Base-by-base conservation (phyloP, 2,329 filamentous ascomycete species). In the Aspergillus sergii region DNA sequence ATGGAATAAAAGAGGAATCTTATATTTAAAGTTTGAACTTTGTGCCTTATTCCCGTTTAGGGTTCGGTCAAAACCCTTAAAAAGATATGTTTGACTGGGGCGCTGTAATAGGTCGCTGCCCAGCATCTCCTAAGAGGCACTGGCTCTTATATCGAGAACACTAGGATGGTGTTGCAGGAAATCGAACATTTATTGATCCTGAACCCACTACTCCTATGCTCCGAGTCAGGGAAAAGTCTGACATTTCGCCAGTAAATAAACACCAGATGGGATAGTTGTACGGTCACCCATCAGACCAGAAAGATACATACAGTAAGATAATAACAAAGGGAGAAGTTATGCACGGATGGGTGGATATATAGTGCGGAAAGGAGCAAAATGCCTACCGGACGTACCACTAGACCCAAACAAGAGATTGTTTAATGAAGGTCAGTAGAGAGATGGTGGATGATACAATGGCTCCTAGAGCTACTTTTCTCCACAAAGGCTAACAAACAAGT, bases 281-380 rank as follows among this genome's bases (percentile, higher is more conserved):
- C 39, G 51, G 51, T 39, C 51, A 26, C 51, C 51, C 51, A 55
- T 39, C 30, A 55, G 51, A 55, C 51, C 51, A 55, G 19, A 26
- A 19, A 41, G 36, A n/a, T 55, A 55, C 21, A 55, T 55, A 55
- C 51, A 55, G 32, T 36, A 55, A 32, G 30, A 55, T 55, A 55
- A 55, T 21, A 21, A 55, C 51, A 39, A 9, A 55, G 8, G 51
- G 32, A 39, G 21, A 36, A 55, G 12, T 26, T 55, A 55, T 55
- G 51, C 51, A 39, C 6, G 30, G 14, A 41, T 26, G 14, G 12
- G 6, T 30, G 51, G 51, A 55, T 55, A 55, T 55, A 55, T 55
- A 39, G n/a, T 21, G 51, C n/a, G 32, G 32, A 28, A 23, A 26
- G n/a, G 32, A 14, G 32, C 12, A 55, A 39, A 51, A 39, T 39